A percentile compares a stretch with the other conserved stretches of the same genome.
phyloP scores from a whole-genome alignment of 345 rosid species.

The Orychophragmus violaceus region DNA sequence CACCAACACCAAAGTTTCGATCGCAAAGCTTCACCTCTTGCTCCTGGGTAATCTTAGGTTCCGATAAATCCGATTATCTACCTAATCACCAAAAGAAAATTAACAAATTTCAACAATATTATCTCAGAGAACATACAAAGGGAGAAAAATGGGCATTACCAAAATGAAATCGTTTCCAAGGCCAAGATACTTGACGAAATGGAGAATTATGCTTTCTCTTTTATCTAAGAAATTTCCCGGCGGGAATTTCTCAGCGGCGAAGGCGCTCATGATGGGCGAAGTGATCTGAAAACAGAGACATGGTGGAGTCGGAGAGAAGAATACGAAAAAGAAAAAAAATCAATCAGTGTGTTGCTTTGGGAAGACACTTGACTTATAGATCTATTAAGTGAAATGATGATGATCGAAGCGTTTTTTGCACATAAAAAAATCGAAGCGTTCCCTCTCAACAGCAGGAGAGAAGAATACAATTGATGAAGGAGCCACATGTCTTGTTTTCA shows the following conservation, averaged over 20 bases:
- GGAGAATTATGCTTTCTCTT: conserved; percentile 55
- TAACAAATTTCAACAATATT: background rate
- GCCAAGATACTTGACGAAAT: conserved; percentile 90
- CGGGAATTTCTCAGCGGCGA: conserved; percentile 31
- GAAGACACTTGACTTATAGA: no score
- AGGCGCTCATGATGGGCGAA: conserved; percentile 43
- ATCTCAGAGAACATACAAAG: background rate
- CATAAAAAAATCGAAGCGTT: no score
- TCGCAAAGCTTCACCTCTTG: conserved; percentile 84
- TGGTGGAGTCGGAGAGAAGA: no score
- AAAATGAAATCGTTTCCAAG: conserved; percentile 95
- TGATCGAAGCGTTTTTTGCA: no score
- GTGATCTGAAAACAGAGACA: no score
- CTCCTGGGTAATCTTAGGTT: conserved; percentile 66
- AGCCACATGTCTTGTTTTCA: no score
- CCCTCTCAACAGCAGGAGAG: no score
- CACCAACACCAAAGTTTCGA: conserved; percentile 92
- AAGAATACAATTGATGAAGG: no score
- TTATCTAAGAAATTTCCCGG: conserved; percentile 37
- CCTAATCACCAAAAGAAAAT: conserved; percentile 44
- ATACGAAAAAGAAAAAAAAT: no score
- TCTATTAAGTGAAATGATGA: no score
- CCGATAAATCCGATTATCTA: conserved; percentile 75
- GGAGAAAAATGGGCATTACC: no score
- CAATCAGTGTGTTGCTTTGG: no score